A percentile compares a stretch with the other conserved stretches of the same genome.
Conservation (phyloP, 2,329 filamentous ascomycete species). For the Canariomyces notabilis region DNA sequence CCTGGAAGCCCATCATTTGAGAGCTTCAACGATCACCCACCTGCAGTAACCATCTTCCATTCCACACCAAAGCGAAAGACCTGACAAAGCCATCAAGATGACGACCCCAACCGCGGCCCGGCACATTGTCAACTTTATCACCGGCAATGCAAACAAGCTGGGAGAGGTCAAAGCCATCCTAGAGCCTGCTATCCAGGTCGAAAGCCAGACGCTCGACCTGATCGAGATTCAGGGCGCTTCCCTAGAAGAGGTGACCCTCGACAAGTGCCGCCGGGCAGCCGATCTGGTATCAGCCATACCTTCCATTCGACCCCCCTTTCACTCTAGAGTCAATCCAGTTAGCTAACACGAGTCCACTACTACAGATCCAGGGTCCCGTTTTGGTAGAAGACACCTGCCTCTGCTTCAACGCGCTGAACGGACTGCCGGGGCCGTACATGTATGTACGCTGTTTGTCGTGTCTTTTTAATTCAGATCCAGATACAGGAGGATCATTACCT, state of each 20-base stretch:
- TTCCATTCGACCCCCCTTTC: too few relatives aligned
- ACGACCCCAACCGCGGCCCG: slow-evolving; percentile 22
- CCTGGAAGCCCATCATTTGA: too few relatives aligned
- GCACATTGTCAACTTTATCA: slow-evolving; percentile 78
- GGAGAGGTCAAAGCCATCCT: slow-evolving; percentile 85
- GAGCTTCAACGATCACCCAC: too few relatives aligned
- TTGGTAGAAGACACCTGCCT: slow-evolving; percentile 94
- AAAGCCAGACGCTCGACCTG: slow-evolving; percentile 71
- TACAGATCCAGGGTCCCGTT: slow-evolving; percentile 75
- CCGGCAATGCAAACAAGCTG: slow-evolving; percentile 92
- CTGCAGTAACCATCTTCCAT: too few relatives aligned
- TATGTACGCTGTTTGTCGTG: slow-evolving; percentile 38
- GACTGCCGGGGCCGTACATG: slow-evolving; percentile 96
- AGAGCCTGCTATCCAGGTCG: slow-evolving; percentile 65
- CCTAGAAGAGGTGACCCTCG: slow-evolving; percentile 82
- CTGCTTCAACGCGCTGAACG: slow-evolving; percentile 84
- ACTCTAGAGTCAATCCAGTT: not conserved
- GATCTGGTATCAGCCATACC: slow-evolving; percentile 53
- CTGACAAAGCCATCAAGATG: slow-evolving; percentile 39
- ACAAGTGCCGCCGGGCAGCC: slow-evolving; percentile 81
- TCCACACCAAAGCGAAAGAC: too few relatives aligned
- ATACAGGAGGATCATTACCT: not conserved
- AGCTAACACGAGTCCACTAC: slow-evolving; percentile 8
- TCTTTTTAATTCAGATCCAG: not conserved
- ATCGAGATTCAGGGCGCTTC: slow-evolving; percentile 80